Base-by-base conservation (phyloP, 805 yeast species). In the Metschnikowia reukaufii region DNA sequence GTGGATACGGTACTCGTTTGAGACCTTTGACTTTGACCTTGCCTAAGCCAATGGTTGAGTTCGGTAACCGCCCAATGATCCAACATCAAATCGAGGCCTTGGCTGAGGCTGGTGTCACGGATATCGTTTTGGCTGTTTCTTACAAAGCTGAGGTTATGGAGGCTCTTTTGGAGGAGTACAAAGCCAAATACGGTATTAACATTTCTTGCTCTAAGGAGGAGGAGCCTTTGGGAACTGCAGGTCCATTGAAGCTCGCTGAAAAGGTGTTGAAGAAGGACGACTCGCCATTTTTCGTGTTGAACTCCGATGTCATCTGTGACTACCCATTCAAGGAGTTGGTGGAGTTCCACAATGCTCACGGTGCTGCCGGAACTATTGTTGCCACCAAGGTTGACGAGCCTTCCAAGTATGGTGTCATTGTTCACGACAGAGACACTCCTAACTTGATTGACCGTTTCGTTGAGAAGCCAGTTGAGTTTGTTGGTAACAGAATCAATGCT, bases 361-460 rank as follows among this genome's bases (percentile, higher is more conserved):
- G 97, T 71, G 98, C 95, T 70, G 88, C 82, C 64, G 99, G 97
- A 74, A 94, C 99, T 64, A 94, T 94, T 66, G 98, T 94, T 53
- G 99, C 98, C 56, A 94, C 99, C 67, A 94, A 94, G 80, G 99
- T 94, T 58, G 99, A 94, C 70, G 99, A 94, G 77, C 99, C 99
- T 56, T 87, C 96, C 64, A 94, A 94, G 77, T 94, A 94, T 77
- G 99, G 99, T 82, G 99, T 94, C 69, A 94, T 94, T 72, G 99
- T 94, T 54, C 96, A 88, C 67, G 97, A 94, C 78, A 84, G 91
- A 76, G 87, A 88, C 69, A 87, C 88, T 62, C 89, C 96, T 66
- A 87, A 92, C 78, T 83, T 89, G 77, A 94, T 94, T 60, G 99
- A 94, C 77, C 83, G 99, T 73, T 94, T 94, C 68, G 99, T 94